Evolutionary conservation across 768 basidiomycete species (phyloP).

Genomic region (Krasilnikovozyma curviuscula): DNA sequence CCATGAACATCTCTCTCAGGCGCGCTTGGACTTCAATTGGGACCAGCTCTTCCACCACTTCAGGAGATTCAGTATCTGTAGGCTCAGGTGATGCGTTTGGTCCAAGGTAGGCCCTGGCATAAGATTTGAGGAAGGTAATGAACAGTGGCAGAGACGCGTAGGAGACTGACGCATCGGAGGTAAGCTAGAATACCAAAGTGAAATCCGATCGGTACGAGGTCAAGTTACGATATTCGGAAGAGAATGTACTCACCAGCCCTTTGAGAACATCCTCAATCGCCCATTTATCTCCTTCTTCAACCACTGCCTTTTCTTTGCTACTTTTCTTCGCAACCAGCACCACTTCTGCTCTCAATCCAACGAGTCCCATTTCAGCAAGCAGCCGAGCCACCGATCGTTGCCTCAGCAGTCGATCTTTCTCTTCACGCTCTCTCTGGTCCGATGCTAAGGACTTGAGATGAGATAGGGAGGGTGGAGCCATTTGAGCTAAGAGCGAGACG

Average conservation of each 20-base stretch:
- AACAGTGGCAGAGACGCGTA: constrained; percentile 75
- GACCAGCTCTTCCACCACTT: constrained; percentile 47
- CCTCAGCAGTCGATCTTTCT: constrained; percentile 50
- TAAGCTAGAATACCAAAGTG: constrained; percentile 36
- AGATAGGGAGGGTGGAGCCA: constrained; percentile 26
- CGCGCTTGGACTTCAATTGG: constrained; percentile 69
- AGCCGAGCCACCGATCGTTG: constrained; percentile 74
- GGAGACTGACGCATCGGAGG: constrained; percentile 67
- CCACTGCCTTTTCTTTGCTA: constrained; percentile 37
- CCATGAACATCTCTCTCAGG: constrained; percentile 80
- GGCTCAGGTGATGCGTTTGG: constrained; percentile 16
- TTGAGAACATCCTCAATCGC: constrained; percentile 60
- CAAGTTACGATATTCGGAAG: constrained; percentile 1
- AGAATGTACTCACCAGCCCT: constrained; percentile 46
- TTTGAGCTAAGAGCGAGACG: constrained; percentile 33
- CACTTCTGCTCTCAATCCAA: constrained; percentile 31
- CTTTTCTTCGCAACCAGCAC: constrained; percentile 41
- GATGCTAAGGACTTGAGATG: constrained; percentile 41
- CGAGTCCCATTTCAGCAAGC: constrained; percentile 71
- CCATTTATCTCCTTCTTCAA: constrained; percentile 29
- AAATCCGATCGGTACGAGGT: constrained; percentile 1
- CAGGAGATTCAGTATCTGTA: background rate
- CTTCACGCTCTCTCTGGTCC: constrained; percentile 86
- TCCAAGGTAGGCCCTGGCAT: constrained; percentile 73
- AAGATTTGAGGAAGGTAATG: constrained; percentile 83